Evolutionary conservation across 2,329 filamentous ascomycete genomes (phyloP).

Genomic region (Decorospora gaudefroyi): DNA sequence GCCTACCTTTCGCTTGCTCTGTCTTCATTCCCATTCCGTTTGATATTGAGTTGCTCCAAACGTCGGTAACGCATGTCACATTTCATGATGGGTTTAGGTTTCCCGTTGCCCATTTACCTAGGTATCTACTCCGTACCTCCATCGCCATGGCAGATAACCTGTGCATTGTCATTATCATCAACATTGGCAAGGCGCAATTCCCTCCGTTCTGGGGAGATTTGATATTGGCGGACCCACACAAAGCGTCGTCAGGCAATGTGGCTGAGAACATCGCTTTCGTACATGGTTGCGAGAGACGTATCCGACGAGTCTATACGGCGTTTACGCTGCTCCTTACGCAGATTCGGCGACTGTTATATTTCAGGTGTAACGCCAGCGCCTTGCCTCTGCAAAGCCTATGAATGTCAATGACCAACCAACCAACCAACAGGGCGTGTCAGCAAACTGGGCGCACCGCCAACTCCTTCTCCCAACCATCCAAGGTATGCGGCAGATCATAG

Average conservation of each 20-base stretch:
- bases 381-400: no score
- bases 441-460: constrained; percentile 4
- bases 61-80: no score
- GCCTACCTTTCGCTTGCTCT: no score
- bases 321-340: constrained; percentile 12
- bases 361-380: constrained; percentile 32
- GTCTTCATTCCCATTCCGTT: no score
- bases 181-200: constrained; percentile 12
- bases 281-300: constrained; percentile 33
- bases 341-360: constrained; percentile 14
- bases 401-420: no score
- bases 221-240: constrained; percentile 13
- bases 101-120: no score
- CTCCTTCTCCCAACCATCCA: background rate
- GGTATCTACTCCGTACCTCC: no score
- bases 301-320: constrained; percentile 20
- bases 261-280: constrained; percentile 34
- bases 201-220: constrained; percentile 9
- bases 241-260: constrained; percentile 38
- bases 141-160: constrained; percentile 4
- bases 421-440: constrained; percentile 29
- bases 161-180: constrained; percentile 1
- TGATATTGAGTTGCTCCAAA: no score
- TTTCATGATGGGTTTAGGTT: no score
- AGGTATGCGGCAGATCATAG: no score